A percentile compares a stretch with the other conserved stretches of the same genome.
Evolutionary conservation across 1,139 yeast genomes (phyloP).

Genomic region (Candida smagusa): DNA sequence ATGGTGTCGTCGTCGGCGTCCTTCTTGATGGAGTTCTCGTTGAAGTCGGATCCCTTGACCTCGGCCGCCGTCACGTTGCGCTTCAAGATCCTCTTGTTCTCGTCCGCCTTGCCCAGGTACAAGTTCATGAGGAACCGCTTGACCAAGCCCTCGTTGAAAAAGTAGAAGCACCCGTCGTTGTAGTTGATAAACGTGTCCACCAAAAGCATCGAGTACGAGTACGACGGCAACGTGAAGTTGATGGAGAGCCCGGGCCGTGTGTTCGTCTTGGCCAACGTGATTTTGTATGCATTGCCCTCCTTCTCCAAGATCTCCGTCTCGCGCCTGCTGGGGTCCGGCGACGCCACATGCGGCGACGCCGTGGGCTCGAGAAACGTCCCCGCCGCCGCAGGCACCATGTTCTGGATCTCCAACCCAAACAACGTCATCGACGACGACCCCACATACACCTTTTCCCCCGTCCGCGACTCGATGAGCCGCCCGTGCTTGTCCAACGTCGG

Average conservation of each 20-base stretch:
- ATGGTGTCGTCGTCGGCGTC: slow-evolving; percentile 56
- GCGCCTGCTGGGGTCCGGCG: slow-evolving; percentile 19
- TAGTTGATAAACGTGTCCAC: slow-evolving; percentile 76
- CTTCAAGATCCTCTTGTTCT: slow-evolving; percentile 37
- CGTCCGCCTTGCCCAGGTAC: slow-evolving; percentile 46
- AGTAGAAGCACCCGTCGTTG: slow-evolving; percentile 83
- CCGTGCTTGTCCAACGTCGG: slow-evolving; percentile 72
- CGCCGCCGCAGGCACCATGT: slow-evolving; percentile 42
- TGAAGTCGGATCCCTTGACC: slow-evolving; percentile 27
- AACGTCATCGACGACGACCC: slow-evolving; percentile 82
- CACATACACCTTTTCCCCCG: slow-evolving; percentile 71
- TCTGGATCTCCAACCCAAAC: slow-evolving; percentile 73
- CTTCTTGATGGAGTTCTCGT: slow-evolving; percentile 42
- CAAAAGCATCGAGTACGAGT: slow-evolving; percentile 69
- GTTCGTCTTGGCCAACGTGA: slow-evolving; percentile 64
- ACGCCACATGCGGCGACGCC: slow-evolving; percentile 10
- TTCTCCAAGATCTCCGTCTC: slow-evolving; percentile 55
- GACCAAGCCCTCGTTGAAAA: slow-evolving; percentile 77
- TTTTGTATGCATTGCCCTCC: slow-evolving; percentile 72
- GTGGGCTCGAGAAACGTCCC: slow-evolving; percentile 6
- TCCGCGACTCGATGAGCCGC: slow-evolving; percentile 64
- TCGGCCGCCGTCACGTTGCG: slow-evolving; percentile 29
- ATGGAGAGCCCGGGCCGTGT: slow-evolving; percentile 66
- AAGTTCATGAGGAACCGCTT: slow-evolving; percentile 61
- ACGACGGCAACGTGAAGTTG: slow-evolving; percentile 69